Evolutionary conservation across 805 yeast species (phyloP).

Genomic region (Saccharomyces paradoxus): DNA sequence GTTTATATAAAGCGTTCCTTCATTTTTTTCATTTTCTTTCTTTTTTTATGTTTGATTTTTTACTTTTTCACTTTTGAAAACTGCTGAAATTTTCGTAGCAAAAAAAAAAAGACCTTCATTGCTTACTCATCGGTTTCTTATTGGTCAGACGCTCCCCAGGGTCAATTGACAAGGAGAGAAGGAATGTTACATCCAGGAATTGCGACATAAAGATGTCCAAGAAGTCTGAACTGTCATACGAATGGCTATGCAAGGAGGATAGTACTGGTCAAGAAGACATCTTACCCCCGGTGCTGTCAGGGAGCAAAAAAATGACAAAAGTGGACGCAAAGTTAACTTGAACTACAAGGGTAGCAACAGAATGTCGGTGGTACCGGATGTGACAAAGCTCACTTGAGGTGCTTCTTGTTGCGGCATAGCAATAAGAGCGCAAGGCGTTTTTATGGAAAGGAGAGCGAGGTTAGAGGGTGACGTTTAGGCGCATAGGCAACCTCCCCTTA

Average conservation of each 20-base stretch:
- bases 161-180: background rate
- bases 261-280: background rate
- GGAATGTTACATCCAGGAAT: background rate
- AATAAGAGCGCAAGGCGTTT: background rate
- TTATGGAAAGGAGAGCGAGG: background rate
- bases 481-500: background rate
- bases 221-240: background rate
- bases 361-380: background rate
- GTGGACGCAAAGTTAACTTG: background rate
- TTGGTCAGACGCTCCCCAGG: background rate
- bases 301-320: background rate
- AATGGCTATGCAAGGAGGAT: background rate
- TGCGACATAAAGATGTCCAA: background rate
- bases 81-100: background rate
- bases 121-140: background rate
- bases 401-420: background rate
- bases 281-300: background rate
- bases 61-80: background rate
- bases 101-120: background rate
- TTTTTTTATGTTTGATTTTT: background rate
- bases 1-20: background rate
- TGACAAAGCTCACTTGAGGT: background rate
- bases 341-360: background rate
- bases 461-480: background rate
- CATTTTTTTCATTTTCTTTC: background rate